These are phyloP conservation scores for Coix lacrymajobi DNA, from an alignment of 176 grass and related monocot species.

Conservation along the genomic window DNA sequence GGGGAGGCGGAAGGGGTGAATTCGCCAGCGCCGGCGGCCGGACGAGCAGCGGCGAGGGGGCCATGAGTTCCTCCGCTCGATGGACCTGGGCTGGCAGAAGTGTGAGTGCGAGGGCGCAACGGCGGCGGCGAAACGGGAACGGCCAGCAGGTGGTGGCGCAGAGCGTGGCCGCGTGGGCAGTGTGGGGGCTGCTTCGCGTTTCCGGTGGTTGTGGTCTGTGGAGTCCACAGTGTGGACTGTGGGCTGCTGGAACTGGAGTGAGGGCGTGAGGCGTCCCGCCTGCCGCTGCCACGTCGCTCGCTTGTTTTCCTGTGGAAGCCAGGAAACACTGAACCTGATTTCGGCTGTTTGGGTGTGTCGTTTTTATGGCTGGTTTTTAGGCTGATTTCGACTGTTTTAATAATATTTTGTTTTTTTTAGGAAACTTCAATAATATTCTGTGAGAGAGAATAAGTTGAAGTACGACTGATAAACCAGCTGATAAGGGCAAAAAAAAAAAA, in stretches of 20 bases:
- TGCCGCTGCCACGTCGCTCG: background rate
- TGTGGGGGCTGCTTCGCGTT: background rate
- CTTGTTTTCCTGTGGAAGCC: background rate
- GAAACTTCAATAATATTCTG: no score
- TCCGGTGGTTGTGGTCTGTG: background rate
- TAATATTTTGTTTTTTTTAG: no score
- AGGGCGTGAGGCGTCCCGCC: background rate
- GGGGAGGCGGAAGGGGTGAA: background rate
- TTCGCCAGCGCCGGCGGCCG: constrained; percentile 33
- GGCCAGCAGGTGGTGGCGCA: background rate
- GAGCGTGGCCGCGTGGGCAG: constrained; percentile 13
- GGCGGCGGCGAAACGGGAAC: background rate
- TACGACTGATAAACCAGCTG: no score
- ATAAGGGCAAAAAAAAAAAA: no score
- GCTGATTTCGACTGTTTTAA: no score
- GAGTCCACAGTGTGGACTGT: constrained; percentile 2
- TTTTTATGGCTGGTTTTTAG: no score
- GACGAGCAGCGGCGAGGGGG: constrained; percentile 35
- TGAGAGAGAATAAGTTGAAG: no score
- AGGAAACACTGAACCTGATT: no score
- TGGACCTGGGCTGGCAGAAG: background rate
- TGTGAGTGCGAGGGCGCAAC: background rate
- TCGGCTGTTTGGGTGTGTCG: no score
- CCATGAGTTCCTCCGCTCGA: constrained; percentile 7
- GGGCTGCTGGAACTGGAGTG: background rate